A percentile compares a stretch with the other conserved stretches of the same genome.
These are phyloP conservation scores for Setaria italica DNA, from an alignment of 202 grass and related monocot species.

Conservation along the genomic window DNA sequence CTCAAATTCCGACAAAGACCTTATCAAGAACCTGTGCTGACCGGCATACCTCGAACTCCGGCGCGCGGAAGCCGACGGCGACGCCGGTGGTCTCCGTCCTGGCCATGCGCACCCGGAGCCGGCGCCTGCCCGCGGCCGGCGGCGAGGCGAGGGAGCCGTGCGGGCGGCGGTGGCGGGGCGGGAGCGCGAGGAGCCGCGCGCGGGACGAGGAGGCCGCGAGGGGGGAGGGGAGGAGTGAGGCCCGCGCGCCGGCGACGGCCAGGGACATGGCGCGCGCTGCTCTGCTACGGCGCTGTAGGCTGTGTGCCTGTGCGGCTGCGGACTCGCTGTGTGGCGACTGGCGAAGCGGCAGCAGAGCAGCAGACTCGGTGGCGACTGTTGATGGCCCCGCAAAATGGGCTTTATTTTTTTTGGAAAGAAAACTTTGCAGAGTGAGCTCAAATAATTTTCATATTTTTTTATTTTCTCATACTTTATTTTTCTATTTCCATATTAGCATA, in stretches of 20 bases:
- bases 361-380: no score
- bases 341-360: no score
- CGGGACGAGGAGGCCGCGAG: neutral
- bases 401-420: no score
- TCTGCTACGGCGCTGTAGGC: neutral
- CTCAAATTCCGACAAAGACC: neutral
- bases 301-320: neutral
- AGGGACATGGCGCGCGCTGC: constrained; percentile 10
- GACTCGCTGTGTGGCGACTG: neutral
- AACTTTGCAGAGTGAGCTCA: no score
- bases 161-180: neutral
- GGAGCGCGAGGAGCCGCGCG: neutral
- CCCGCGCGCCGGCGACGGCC: constrained; percentile 29
- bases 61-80: constrained; percentile 67
- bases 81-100: constrained; percentile 58
- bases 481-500: no score
- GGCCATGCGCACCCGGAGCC: constrained; percentile 60
- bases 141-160: neutral
- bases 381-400: no score
- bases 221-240: neutral
- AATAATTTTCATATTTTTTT: no score
- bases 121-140: constrained; percentile 6
- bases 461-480: no score
- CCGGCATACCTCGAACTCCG: constrained; percentile 70
- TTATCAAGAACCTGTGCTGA: neutral